Conservation (phyloP, 1,284 basidiomycete genomes). For the Paramarasmius palmivorus region DNA sequence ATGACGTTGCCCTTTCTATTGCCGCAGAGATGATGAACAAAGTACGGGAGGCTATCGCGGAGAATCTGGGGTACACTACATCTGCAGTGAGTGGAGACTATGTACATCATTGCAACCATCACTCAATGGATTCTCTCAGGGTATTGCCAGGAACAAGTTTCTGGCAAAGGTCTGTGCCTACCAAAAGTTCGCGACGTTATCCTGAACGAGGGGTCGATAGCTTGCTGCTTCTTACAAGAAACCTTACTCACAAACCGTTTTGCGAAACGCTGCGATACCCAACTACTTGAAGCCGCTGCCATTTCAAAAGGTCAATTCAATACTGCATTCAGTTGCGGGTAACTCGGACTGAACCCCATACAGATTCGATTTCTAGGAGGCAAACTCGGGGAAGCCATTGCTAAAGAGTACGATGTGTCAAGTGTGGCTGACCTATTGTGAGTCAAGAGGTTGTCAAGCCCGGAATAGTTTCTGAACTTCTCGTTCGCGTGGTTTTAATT, state of each 20-base stretch:
- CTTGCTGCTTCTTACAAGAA: constrained; percentile 89
- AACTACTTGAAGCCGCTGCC: constrained; percentile 78
- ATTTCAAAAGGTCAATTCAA: constrained; percentile 76
- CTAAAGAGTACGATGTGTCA: constrained; percentile 84
- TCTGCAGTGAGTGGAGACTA: constrained; percentile 70
- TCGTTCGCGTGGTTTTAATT: constrained; percentile 35
- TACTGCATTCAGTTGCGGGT: constrained; percentile 5
- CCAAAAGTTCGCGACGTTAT: neutral
- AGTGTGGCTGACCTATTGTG: constrained; percentile 90
- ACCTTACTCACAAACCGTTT: constrained; percentile 84
- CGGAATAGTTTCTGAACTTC: constrained; percentile 5
- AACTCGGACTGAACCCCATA: constrained; percentile 6
- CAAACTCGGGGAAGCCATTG: constrained; percentile 89
- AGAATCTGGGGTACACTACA: constrained; percentile 87
- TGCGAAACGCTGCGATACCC: constrained; percentile 82
- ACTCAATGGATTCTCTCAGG: constrained; percentile 42
- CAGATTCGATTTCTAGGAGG: constrained; percentile 95
- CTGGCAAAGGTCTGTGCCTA: constrained; percentile 75
- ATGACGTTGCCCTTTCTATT: constrained; percentile 88
- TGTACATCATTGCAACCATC: neutral
- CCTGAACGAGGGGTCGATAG: constrained; percentile 35
- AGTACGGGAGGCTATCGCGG: constrained; percentile 68
- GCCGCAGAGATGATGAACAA: constrained; percentile 89
- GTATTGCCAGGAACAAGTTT: constrained; percentile 93
- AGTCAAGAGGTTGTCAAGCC: constrained; percentile 21